Conservation (phyloP, 768 basidiomycete species). For the Psilocybe azurescens region DNA sequence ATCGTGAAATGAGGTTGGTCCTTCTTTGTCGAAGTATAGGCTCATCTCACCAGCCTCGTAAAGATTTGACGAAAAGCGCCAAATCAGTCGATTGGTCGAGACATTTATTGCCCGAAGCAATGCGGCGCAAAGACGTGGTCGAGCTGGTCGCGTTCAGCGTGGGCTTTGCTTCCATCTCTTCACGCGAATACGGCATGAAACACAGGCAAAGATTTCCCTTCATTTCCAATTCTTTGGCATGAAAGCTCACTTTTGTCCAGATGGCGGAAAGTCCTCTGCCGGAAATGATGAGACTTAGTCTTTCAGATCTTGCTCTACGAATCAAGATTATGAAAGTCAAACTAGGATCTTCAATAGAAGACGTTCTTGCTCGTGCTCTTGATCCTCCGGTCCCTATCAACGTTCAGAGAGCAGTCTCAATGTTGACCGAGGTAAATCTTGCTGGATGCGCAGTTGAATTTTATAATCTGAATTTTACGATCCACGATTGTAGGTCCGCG, state of each 20-base stretch:
- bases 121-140: slow-evolving; percentile 86
- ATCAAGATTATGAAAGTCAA: slow-evolving; percentile 95
- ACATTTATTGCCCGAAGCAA: slow-evolving; percentile 93
- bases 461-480: slow-evolving; percentile 5
- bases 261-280: slow-evolving; percentile 91
- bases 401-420: slow-evolving; percentile 87
- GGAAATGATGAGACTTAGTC: slow-evolving; percentile 92
- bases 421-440: slow-evolving; percentile 80
- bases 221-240: not conserved
- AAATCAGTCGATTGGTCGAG: slow-evolving; percentile 90
- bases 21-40: not conserved
- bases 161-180: slow-evolving; percentile 97
- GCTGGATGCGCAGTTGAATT: not conserved
- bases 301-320: slow-evolving; percentile 89
- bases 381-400: slow-evolving; percentile 90
- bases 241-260: slow-evolving; percentile 40
- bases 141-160: slow-evolving; percentile 88
- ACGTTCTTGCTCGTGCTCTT: slow-evolving; percentile 84
- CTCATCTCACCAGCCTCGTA: not conserved
- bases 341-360: slow-evolving; percentile 85
- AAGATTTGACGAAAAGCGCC: slow-evolving; percentile 96
- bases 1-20: slow-evolving; percentile 86
- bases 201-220: slow-evolving; percentile 50
- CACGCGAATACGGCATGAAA: slow-evolving; percentile 86
- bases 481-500: slow-evolving; percentile 63